These are phyloP conservation scores for Chalciporus pseudorubinellus DNA, from an alignment of 768 basidiomycete species.

Conservation along the genomic window DNA sequence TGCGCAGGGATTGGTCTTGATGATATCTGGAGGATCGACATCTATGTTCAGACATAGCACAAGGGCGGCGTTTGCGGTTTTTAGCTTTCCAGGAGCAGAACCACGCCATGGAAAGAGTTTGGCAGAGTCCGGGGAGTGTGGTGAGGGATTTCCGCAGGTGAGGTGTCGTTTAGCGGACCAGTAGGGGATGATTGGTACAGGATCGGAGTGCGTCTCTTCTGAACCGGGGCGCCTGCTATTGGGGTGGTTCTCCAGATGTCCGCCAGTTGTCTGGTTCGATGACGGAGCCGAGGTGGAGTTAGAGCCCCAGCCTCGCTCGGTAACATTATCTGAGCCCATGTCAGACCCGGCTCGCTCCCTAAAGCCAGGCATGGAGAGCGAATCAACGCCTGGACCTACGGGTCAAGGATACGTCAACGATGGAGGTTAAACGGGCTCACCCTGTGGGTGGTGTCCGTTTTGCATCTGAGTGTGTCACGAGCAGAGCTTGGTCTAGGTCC, in stretches of 20 bases:
- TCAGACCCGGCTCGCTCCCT: slow-evolving; percentile 24
- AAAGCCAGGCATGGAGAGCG: slow-evolving; percentile 11
- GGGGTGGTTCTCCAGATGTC: slow-evolving; percentile 30
- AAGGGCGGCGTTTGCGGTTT: slow-evolving; percentile 85
- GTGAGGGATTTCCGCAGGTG: slow-evolving; percentile 83
- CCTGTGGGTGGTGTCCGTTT: slow-evolving; percentile 27
- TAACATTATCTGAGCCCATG: slow-evolving; percentile 52
- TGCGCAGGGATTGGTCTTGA: slow-evolving; percentile 96
- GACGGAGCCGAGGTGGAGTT: slow-evolving; percentile 50
- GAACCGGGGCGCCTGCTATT: slow-evolving; percentile 42
- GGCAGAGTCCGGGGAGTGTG: slow-evolving; percentile 61
- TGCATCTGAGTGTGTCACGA: slow-evolving; percentile 22
- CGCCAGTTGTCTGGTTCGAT: slow-evolving; percentile 34
- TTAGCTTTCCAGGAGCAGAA: slow-evolving; percentile 77
- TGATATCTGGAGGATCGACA: slow-evolving; percentile 94
- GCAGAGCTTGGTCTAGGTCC: background rate
- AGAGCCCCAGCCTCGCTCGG: slow-evolving; percentile 50
- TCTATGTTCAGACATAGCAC: slow-evolving; percentile 96
- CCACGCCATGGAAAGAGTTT: slow-evolving; percentile 79
- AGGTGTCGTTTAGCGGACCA: slow-evolving; percentile 90
- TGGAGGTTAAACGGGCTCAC: slow-evolving; percentile 13
- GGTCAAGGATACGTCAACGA: slow-evolving; percentile 3
- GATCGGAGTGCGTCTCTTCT: slow-evolving; percentile 44
- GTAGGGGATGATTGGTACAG: slow-evolving; percentile 67
- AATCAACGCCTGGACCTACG: slow-evolving; percentile 18